Base-by-base conservation (phyloP, 1,139 yeast genomes). In the Geotrichum klebahnii region DNA sequence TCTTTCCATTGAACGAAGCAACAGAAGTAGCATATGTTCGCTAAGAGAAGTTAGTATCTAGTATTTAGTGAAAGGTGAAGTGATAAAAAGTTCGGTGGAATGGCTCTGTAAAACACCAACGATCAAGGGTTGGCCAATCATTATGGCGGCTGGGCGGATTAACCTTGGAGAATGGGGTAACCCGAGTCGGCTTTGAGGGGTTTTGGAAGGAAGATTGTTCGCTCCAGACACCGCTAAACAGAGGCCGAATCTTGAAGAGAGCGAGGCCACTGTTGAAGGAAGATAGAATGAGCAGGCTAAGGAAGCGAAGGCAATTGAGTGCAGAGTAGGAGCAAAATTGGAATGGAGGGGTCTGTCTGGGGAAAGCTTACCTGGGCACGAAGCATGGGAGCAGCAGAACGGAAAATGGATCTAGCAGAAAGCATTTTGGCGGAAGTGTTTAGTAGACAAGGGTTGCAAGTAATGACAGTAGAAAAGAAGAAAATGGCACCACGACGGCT, bases 1-100 rank as follows among this genome's bases (percentile, higher is more conserved):
- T 79, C 61, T 69, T 61, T 59, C 83, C 84, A 55, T 73, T 71
- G 72, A 71, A 80, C 59, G 79, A 75, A 59, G 84, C 84, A 46
- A 81, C 83, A 50, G 75, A 69, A 53, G 75, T 67, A 40, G 75
- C 67, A 58, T 71, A 71, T 32, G 61, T 55, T 66, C 72, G 50
- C 55, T 52, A n/a, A n/a, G n/a, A n/a, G n/a, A n/a, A n/a, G n/a
- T n/a, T n/a, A 34, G 3, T 3, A 10, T 19, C 14, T 24, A 22
- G 19, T n/a, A n/a, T n/a, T n/a, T n/a, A n/a, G n/a, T n/a, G n/a
- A n/a, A n/a, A n/a, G n/a, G n/a, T n/a, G n/a, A n/a, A 32, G 16
- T 8, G 26, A n/a, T 4, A 17, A 28, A 29, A 14, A 17, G n/a
- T 3, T 24, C 22, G 41, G 26, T 20, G 22, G 10, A 26, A 26